Percentiles rank a stretch among this genome's conserved stretches.
These are phyloP conservation scores for Trichomonascaceae sp. DNA, from an alignment of 1,139 yeast species.

Conservation along the genomic window DNA sequence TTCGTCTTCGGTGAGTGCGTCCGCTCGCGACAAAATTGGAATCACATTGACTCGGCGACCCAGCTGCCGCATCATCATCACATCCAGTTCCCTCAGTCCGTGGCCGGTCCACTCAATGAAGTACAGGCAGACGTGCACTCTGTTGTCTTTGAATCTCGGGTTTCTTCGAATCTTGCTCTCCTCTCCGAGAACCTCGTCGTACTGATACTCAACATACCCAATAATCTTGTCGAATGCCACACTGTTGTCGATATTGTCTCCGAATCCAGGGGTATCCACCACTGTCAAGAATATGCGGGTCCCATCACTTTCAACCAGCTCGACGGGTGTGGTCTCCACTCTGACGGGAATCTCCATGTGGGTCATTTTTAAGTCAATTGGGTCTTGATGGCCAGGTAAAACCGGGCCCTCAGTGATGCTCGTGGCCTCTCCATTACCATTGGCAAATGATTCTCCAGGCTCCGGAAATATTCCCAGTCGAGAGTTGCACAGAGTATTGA, in stretches of 20 bases:
- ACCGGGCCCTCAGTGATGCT: too few species aligned
- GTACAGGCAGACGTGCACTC: conserved; percentile 58
- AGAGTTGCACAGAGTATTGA: conserved; percentile 77
- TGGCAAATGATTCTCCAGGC: not conserved
- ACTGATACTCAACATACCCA: conserved; percentile 69
- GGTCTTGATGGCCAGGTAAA: too few species aligned
- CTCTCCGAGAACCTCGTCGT: conserved; percentile 81
- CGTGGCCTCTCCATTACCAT: too few species aligned
- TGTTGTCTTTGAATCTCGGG: conserved; percentile 58
- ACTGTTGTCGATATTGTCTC: conserved; percentile 53
- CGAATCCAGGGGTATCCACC: conserved; percentile 78
- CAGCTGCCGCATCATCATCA: conserved; percentile 61
- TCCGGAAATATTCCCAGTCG: conserved; percentile 42
- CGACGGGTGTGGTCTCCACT: conserved; percentile 35
- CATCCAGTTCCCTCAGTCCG: conserved; percentile 56
- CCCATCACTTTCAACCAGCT: conserved; percentile 27
- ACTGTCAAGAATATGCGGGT: conserved; percentile 32
- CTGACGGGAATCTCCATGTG: conserved; percentile 36
- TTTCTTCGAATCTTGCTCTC: conserved; percentile 83
- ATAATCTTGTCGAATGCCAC: conserved; percentile 61
- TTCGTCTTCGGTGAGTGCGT: conserved; percentile 68
- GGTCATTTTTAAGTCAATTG: conserved; percentile 17
- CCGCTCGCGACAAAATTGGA: conserved; percentile 78
- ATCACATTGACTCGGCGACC: conserved; percentile 72
- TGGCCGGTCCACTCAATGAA: conserved; percentile 64